These are phyloP conservation scores for Mortierella sp. DNA, from an alignment of 371 early-diverging fungal genomes.

Conservation along the genomic window DNA sequence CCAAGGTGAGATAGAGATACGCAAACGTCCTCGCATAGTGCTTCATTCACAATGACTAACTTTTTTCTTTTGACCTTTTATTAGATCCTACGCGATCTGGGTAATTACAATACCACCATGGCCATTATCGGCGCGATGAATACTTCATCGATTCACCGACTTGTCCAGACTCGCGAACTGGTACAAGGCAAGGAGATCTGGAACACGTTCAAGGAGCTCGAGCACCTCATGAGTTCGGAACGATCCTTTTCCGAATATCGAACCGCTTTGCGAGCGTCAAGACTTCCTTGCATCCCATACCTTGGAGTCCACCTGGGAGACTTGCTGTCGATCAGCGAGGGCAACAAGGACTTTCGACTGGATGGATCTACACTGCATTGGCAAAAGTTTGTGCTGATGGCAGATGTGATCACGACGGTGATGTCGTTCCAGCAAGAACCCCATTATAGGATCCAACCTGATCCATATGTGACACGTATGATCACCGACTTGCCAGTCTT, in stretches of 20 bases:
- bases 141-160: slow-evolving; percentile 70
- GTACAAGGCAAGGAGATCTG: slow-evolving; percentile 64
- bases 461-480: slow-evolving; percentile 53
- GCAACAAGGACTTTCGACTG: slow-evolving; percentile 68
- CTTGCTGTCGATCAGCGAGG: slow-evolving; percentile 68
- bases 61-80: too few relatives aligned
- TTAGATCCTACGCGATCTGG: slow-evolving; percentile 64
- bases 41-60: too few relatives aligned
- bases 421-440: slow-evolving; percentile 61
- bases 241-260: slow-evolving; percentile 74
- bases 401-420: slow-evolving; percentile 65
- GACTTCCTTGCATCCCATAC: slow-evolving; percentile 36
- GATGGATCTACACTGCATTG: slow-evolving; percentile 70
- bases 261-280: slow-evolving; percentile 64
- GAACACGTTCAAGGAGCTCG: slow-evolving; percentile 69
- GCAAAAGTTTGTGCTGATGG: slow-evolving; percentile 73
- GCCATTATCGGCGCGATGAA: slow-evolving; percentile 82
- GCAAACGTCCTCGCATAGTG: too few relatives aligned
- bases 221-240: slow-evolving; percentile 76
- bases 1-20: slow-evolving; percentile 53
- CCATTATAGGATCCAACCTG: slow-evolving; percentile 54
- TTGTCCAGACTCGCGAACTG: slow-evolving; percentile 70
- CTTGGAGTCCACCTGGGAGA: slow-evolving; percentile 71
- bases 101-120: slow-evolving; percentile 82
- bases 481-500: slow-evolving; percentile 62